phyloP scores from a whole-genome alignment of 176 grass and related monocot genomes.

The Phoenix dactylifera region DNA sequence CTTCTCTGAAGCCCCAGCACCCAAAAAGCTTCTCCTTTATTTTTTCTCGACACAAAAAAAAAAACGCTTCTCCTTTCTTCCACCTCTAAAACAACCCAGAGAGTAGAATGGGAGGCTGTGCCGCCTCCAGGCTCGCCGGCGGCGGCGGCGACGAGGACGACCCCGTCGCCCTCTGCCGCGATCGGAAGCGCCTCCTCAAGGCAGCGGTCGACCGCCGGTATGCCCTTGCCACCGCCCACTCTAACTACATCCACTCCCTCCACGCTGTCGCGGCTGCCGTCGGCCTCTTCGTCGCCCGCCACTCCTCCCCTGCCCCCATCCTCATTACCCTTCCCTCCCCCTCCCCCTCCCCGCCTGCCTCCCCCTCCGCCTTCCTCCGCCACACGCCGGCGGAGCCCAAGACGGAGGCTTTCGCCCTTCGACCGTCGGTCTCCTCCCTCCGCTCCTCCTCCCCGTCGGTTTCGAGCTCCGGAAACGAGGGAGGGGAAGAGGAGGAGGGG shows the following conservation, averaged over 20 bases:
- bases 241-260: slow-evolving; percentile 50
- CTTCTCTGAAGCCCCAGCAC: slow-evolving; percentile 25
- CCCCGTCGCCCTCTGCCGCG: slow-evolving; percentile 70
- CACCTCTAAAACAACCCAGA: not conserved
- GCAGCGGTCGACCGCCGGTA: slow-evolving; percentile 56
- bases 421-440: not conserved
- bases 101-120: slow-evolving; percentile 69
- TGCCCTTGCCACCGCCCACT: slow-evolving; percentile 60
- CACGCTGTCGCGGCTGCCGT: slow-evolving; percentile 56
- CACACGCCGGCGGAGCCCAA: slow-evolving; percentile 19
- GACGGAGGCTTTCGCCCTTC: slow-evolving; percentile 21
- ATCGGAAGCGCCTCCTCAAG: slow-evolving; percentile 78
- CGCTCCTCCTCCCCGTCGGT: not conserved
- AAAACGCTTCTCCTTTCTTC: too few relatives aligned
- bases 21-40: not conserved
- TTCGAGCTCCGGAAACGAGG: not conserved
- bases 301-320: slow-evolving; percentile 70
- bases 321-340: slow-evolving; percentile 59
- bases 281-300: slow-evolving; percentile 72
- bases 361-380: not conserved
- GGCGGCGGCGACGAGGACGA: slow-evolving; percentile 39
- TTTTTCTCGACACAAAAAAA: too few relatives aligned
- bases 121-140: slow-evolving; percentile 63
- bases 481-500: not conserved
- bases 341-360: slow-evolving; percentile 26